phyloP scores from a whole-genome alignment of 169 alveolate genomes.

The Cryptosporidium parvum region DNA sequence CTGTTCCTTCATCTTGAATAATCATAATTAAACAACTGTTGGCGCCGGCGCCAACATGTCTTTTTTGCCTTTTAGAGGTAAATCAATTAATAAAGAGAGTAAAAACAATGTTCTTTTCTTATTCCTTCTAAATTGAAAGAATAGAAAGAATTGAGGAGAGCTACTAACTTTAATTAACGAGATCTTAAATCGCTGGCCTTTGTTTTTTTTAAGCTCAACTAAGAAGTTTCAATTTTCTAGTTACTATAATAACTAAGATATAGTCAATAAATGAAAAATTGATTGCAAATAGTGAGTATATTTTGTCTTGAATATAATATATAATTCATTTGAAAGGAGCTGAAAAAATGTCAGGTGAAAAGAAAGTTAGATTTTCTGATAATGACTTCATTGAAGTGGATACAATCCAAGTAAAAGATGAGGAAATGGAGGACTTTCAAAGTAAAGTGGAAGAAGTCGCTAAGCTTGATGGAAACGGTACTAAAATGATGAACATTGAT shows the following conservation, averaged over 20 bases:
- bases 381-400: background rate
- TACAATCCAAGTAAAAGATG: background rate
- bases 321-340: background rate
- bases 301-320: background rate
- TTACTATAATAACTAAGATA: background rate
- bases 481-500: background rate
- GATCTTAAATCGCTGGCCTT: background rate
- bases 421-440: background rate
- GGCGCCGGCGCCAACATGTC: slow-evolving; percentile 58
- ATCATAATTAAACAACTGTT: background rate
- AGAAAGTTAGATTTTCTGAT: slow-evolving; percentile 12
- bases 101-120: slow-evolving; percentile 5
- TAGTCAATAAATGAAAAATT: background rate
- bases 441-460: background rate
- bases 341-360: slow-evolving; percentile 8
- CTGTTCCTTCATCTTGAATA: background rate
- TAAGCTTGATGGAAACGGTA: background rate
- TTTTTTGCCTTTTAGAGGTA: slow-evolving; percentile 3
- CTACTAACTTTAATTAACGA: background rate
- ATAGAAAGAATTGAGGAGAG: slow-evolving; percentile 5
- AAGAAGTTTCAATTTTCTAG: background rate
- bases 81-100: background rate
- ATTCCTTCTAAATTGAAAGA: background rate
- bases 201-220: background rate
- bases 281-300: background rate